These are phyloP conservation scores for Leucosporidium creatinivorum DNA, from an alignment of 768 basidiomycete genomes.

Conservation along the genomic window DNA sequence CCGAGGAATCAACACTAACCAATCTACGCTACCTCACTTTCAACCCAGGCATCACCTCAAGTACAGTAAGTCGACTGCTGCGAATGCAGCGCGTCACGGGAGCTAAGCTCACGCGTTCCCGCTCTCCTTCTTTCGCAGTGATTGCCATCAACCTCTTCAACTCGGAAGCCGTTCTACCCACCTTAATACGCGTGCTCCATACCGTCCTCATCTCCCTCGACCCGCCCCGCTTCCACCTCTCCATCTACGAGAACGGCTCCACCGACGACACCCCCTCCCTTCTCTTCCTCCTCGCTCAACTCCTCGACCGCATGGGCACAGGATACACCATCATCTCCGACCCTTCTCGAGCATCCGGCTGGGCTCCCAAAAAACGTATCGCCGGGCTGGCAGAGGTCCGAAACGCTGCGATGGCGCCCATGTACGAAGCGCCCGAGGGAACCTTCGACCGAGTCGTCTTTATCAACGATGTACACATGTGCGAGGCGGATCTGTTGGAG, in stretches of 20 bases:
- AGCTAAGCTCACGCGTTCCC: too few relatives aligned
- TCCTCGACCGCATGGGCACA: constrained; percentile 9
- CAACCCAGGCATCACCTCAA: background rate
- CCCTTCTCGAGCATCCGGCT: background rate
- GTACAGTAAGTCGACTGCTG: background rate
- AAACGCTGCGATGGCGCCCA: constrained; percentile 39
- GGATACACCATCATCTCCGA: constrained; percentile 12
- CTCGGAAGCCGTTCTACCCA: background rate
- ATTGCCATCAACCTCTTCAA: constrained; percentile 15
- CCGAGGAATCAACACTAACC: background rate
- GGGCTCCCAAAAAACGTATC: constrained; percentile 35
- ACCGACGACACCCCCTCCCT: constrained; percentile 10
- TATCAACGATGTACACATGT: constrained; percentile 42
- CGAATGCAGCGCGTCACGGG: too few relatives aligned
- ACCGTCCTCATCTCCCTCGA: constrained; percentile 5
- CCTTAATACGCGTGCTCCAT: constrained; percentile 9
- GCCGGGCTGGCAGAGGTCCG: constrained; percentile 40
- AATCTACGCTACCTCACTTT: background rate
- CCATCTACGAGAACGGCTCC: constrained; percentile 16
- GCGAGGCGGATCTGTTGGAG: constrained; percentile 39
- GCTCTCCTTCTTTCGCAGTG: background rate
- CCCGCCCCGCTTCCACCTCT: constrained; percentile 15
- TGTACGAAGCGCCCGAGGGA: constrained; percentile 36
- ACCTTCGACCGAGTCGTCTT: constrained; percentile 39
- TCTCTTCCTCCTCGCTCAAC: constrained; percentile 16